Evolutionary conservation across 164 flowering plant genomes (phyloP).

Genomic region (Vitis rupestris): DNA sequence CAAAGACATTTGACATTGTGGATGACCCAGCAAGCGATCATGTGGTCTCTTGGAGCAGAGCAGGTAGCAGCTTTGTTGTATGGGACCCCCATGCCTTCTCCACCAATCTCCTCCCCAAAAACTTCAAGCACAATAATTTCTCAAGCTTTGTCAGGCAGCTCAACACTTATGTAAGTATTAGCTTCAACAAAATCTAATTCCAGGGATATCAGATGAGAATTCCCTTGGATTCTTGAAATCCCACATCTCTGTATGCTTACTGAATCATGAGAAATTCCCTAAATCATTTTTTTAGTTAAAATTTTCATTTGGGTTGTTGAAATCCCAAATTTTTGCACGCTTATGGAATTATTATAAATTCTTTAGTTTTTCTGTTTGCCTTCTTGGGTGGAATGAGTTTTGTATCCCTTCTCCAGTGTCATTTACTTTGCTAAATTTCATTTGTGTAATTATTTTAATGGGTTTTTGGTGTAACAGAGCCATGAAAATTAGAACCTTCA

Average conservation of each 20-base stretch:
- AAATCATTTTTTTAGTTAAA: not conserved
- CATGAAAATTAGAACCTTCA: no score
- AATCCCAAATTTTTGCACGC: not conserved
- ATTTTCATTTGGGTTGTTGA: not conserved
- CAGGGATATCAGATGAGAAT: not conserved
- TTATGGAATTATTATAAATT: not conserved
- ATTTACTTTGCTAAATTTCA: no score
- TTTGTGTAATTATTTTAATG: no score
- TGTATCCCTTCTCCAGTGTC: not conserved
- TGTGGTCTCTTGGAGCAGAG: constrained; percentile 62
- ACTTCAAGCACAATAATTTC: constrained; percentile 64
- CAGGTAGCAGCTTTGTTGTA: constrained; percentile 53
- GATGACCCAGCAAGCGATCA: constrained; percentile 46
- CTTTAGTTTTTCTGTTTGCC: not conserved
- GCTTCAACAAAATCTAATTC: not conserved
- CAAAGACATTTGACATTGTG: constrained; percentile 67
- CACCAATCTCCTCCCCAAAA: constrained; percentile 39
- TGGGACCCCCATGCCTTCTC: constrained; percentile 71
- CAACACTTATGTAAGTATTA: constrained; percentile 57
- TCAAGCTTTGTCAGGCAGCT: constrained; percentile 72
- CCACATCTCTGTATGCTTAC: not conserved
- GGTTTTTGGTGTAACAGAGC: no score
- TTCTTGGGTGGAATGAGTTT: no score
- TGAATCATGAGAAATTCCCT: no score
- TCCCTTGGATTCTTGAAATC: not conserved